Conservation (phyloP, 2,329 filamentous ascomycete species). For the Arthrobotrys iridis region DNA sequence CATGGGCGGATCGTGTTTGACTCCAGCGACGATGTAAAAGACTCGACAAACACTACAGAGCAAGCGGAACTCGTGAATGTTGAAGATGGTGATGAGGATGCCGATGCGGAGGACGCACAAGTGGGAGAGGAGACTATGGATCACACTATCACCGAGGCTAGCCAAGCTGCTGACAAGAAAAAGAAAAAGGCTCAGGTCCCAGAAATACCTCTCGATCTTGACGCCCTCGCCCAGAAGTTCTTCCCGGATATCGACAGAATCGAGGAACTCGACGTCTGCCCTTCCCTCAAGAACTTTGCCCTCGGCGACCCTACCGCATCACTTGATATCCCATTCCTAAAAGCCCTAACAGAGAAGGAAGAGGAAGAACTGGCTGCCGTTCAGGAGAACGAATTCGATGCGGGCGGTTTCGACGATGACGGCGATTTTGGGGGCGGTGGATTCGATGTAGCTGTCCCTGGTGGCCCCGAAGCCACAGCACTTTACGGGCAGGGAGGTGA, state of each 20-base stretch:
- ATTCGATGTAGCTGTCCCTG: constrained; percentile 76
- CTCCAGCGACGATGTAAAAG: constrained; percentile 85
- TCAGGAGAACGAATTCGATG: constrained; percentile 68
- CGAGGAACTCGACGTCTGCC: constrained; percentile 90
- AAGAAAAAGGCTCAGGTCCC: constrained; percentile 62
- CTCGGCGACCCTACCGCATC: constrained; percentile 81
- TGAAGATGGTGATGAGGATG: constrained; percentile 58
- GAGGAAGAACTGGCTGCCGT: constrained; percentile 64
- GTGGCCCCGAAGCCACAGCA: constrained; percentile 74
- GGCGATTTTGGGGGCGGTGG: constrained; percentile 81
- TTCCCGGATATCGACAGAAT: constrained; percentile 81
- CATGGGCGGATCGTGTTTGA: constrained; percentile 96
- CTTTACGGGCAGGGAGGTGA: constrained; percentile 96
- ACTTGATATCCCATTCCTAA: constrained; percentile 89
- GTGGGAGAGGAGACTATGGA: constrained; percentile 63
- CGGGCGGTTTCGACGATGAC: constrained; percentile 85
- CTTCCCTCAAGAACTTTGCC: constrained; percentile 92
- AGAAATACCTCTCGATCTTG: constrained; percentile 81
- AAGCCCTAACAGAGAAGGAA: constrained; percentile 80
- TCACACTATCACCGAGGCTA: constrained; percentile 59
- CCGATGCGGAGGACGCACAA: constrained; percentile 28
- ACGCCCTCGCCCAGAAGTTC: constrained; percentile 78
- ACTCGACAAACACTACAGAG: constrained; percentile 63
- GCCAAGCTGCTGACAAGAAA: constrained; percentile 61
- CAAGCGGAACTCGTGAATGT: constrained; percentile 57